A percentile compares a stretch with the other conserved stretches of the same genome.
These are phyloP conservation scores for Chlorella sorokiniana DNA, from an alignment of 139 green algal genomes.

Conservation along the genomic window DNA sequence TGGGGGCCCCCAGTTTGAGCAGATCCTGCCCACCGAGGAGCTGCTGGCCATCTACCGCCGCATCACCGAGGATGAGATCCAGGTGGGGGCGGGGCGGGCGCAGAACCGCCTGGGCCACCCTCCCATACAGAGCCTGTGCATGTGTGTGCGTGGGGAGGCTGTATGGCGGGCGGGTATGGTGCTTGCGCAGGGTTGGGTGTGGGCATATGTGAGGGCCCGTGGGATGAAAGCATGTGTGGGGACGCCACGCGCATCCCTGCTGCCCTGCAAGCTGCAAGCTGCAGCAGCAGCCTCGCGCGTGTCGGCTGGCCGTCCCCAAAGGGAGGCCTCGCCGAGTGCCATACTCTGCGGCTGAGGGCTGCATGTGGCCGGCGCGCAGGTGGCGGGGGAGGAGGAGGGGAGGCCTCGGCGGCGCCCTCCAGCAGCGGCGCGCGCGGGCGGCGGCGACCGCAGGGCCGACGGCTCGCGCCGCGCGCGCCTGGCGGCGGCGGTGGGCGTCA, in stretches of 20 bases:
- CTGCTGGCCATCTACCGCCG: constrained; percentile 82
- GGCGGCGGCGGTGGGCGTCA: constrained; percentile 70
- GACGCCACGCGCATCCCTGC: no score
- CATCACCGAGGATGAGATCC: constrained; percentile 75
- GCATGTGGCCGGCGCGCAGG: not conserved
- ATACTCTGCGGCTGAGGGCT: not conserved
- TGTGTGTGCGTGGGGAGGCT: no score
- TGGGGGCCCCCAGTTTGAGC: constrained; percentile 52
- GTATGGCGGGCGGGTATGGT: no score
- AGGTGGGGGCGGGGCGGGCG: constrained; percentile 33
- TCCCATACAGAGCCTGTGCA: not conserved
- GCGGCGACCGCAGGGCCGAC: not conserved
- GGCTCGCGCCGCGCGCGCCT: constrained; percentile 53
- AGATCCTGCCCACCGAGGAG: constrained; percentile 71
- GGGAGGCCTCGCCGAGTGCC: no score
- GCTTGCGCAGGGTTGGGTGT: no score
- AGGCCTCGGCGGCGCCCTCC: not conserved
- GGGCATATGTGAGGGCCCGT: no score
- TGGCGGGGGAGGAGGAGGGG: not conserved
- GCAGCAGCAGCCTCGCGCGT: no score
- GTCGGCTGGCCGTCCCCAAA: no score
- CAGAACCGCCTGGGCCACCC: no score
- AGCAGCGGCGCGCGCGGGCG: not conserved
- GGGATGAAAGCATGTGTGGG: no score
- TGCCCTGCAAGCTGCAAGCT: no score